Conservation (phyloP, 305 asterid species). For the Rubia balearica region DNA sequence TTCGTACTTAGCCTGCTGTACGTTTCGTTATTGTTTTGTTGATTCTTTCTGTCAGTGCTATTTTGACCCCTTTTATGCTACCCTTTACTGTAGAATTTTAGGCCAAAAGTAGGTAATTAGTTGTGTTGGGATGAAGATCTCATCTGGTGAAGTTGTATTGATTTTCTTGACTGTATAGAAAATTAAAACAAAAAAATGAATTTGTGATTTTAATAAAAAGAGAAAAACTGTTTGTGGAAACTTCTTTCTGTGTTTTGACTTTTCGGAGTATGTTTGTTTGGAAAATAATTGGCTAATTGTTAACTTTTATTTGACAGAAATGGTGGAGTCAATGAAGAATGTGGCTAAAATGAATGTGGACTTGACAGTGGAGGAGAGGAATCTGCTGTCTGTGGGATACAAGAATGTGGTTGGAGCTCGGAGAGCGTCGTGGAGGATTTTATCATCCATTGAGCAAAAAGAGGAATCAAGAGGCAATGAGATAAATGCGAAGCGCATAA, state of each 20-base stretch:
- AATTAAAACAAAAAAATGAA: background rate
- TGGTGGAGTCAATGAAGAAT: constrained; percentile 83
- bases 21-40: background rate
- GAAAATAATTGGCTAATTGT: background rate
- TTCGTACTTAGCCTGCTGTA: background rate
- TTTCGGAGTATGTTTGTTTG: background rate
- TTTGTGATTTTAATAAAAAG: background rate
- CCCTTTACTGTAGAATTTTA: background rate
- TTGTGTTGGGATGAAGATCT: constrained; percentile 7
- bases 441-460: constrained; percentile 77
- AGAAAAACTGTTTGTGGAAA: background rate
- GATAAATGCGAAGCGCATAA: constrained; percentile 64
- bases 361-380: constrained; percentile 82
- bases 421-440: constrained; percentile 88
- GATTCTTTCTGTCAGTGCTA: background rate
- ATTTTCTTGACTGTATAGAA: background rate
- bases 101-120: background rate
- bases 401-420: constrained; percentile 82
- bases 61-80: background rate
- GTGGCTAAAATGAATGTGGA: constrained; percentile 73
- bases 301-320: constrained; percentile 36
- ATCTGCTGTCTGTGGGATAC: constrained; percentile 78
- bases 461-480: constrained; percentile 86
- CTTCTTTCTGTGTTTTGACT: background rate
- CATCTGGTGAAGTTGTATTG: background rate